Percentiles rank a stretch among this genome's conserved stretches.
Evolutionary conservation across 2,329 filamentous ascomycete genomes (phyloP).

Genomic region (Cytospora mali): DNA sequence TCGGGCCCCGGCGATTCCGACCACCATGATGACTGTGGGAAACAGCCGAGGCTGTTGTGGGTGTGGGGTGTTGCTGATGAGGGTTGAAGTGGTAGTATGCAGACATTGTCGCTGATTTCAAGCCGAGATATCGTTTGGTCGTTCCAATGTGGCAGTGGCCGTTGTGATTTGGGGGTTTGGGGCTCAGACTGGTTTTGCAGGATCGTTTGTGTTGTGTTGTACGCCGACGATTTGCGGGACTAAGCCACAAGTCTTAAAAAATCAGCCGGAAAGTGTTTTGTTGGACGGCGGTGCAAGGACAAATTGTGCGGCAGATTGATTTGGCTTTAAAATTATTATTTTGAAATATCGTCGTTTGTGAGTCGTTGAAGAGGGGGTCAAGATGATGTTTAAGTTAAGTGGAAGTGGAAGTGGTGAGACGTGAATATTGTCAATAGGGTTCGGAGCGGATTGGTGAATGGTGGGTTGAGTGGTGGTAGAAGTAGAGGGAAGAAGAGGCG

Average conservation of each 20-base stretch:
- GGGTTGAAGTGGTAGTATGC: slow-evolving; percentile 65
- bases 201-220: slow-evolving; percentile 2
- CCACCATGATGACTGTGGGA: slow-evolving; percentile 81
- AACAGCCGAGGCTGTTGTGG: slow-evolving; percentile 55
- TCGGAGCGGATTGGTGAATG: slow-evolving; percentile 21
- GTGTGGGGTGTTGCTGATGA: slow-evolving; percentile 60
- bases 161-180: slow-evolving; percentile 6
- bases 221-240: slow-evolving; percentile 21
- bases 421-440: slow-evolving; percentile 20
- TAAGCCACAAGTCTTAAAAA: slow-evolving; percentile 12
- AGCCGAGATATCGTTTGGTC: neutral
- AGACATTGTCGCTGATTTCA: slow-evolving; percentile 50
- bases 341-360: slow-evolving; percentile 4
- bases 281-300: slow-evolving; percentile 4
- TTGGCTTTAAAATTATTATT: neutral
- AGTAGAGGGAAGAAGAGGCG: slow-evolving; percentile 23
- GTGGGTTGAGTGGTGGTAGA: slow-evolving; percentile 23
- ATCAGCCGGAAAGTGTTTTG: slow-evolving; percentile 10
- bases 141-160: neutral
- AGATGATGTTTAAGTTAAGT: neutral
- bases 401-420: slow-evolving; percentile 2
- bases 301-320: neutral
- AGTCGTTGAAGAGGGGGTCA: neutral
- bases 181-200: slow-evolving; percentile 3
- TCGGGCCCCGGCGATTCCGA: slow-evolving; percentile 81